phyloP scores from a whole-genome alignment of 2,329 filamentous ascomycete species.

The Claviceps sp. region DNA sequence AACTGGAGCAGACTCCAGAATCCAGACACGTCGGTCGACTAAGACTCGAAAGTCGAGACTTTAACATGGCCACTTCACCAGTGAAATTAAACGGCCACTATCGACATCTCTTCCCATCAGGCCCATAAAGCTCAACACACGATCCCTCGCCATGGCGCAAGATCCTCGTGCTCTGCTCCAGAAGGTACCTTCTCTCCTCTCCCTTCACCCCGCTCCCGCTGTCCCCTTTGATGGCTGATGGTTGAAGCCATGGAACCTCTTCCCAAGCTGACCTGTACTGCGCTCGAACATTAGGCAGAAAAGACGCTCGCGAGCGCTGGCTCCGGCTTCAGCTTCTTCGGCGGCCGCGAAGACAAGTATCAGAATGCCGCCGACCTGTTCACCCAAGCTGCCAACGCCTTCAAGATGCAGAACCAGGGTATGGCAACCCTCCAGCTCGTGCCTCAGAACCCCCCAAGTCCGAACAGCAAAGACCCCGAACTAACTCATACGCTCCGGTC shows the following conservation, averaged over 20 bases:
- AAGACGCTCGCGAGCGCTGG: slow-evolving; percentile 63
- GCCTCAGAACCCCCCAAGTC: neutral
- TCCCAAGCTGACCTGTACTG: slow-evolving; percentile 4
- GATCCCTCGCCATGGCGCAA: slow-evolving; percentile 45
- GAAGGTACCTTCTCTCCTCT: slow-evolving; percentile 41
- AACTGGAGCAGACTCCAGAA: neutral
- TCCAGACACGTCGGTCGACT: neutral
- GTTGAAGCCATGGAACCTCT: neutral
- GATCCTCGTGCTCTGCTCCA: slow-evolving; percentile 68
- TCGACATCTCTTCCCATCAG: neutral
- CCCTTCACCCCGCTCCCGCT: slow-evolving; percentile 8
- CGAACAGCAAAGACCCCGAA: neutral
- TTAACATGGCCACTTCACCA: too few relatives aligned
- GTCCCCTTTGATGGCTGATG: neutral
- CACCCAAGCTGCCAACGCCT: slow-evolving; percentile 80
- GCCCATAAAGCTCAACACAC: slow-evolving; percentile 1
- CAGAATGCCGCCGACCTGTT: slow-evolving; percentile 82
- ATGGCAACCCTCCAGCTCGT: slow-evolving; percentile 16
- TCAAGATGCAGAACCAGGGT: slow-evolving; percentile 78
- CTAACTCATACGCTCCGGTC: neutral
- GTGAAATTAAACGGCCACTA: neutral
- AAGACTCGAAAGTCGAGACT: too few relatives aligned
- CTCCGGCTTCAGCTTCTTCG: slow-evolving; percentile 81
- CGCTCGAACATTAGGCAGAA: slow-evolving; percentile 53
- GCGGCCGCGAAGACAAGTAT: slow-evolving; percentile 75